Conservation (phyloP, 257 asterid genomes). For the Ballota nigra region DNA sequence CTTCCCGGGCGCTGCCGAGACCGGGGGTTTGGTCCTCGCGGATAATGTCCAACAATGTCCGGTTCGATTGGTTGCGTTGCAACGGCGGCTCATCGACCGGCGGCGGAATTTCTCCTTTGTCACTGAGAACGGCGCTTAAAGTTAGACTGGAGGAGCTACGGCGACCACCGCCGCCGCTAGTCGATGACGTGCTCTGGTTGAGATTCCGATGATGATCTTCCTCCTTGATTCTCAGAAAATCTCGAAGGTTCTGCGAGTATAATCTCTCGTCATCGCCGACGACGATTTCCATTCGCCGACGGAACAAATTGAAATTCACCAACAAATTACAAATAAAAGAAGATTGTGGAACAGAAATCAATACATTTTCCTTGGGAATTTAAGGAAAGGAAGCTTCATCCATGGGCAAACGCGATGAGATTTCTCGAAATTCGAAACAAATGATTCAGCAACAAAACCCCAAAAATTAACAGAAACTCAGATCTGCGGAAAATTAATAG, state of each 20-base stretch:
- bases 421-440: conserved; percentile 29
- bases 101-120: conserved; percentile 19
- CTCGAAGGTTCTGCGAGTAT: conserved; percentile 42
- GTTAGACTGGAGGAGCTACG: conserved; percentile 33
- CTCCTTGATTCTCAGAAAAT: conserved; percentile 37
- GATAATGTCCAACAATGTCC: conserved; percentile 68
- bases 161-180: conserved; percentile 22
- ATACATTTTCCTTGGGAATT: conserved; percentile 17
- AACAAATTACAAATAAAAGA: neutral
- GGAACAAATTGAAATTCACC: neutral
- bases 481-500: conserved; percentile 23
- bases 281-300: neutral
- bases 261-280: conserved; percentile 27
- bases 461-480: conserved; percentile 13
- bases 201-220: conserved; percentile 31
- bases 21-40: conserved; percentile 53
- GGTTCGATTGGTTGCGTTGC: conserved; percentile 37
- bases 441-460: neutral
- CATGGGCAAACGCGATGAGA: conserved; percentile 21
- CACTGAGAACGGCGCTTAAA: conserved; percentile 35
- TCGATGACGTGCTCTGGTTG: conserved; percentile 21
- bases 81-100: conserved; percentile 28
- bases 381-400: conserved; percentile 33
- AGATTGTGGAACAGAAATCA: neutral
- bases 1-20: conserved; percentile 24